These are phyloP conservation scores for Metschnikowia gruessii DNA, from an alignment of 805 yeast genomes.

Conservation along the genomic window DNA sequence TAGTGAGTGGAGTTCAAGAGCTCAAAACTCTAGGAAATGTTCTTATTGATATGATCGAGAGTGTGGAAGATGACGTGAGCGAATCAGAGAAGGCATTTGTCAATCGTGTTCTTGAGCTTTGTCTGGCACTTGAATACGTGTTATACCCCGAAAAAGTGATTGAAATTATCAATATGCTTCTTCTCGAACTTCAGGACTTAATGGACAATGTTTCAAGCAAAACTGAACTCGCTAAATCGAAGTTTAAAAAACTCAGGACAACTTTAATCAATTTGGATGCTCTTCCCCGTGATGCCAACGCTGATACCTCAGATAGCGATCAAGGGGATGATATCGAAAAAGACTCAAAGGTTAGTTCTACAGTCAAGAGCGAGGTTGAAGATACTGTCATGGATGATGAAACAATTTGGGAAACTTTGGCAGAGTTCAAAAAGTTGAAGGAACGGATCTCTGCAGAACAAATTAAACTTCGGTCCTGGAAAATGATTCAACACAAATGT, in stretches of 20 bases:
- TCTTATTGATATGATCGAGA: conserved; percentile 58
- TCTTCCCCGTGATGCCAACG: conserved; percentile 22
- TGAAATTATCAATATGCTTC: conserved; percentile 41
- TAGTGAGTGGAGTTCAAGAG: conserved; percentile 23
- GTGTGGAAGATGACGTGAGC: conserved; percentile 48
- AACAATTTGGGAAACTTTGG: conserved; percentile 6
- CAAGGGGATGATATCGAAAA: background rate
- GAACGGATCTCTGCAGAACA: conserved; percentile 27
- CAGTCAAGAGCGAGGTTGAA: background rate
- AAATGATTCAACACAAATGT: conserved; percentile 68
- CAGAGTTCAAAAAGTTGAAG: conserved; percentile 14
- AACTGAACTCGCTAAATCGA: conserved; percentile 1
- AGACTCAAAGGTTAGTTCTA: background rate
- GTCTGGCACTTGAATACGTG: conserved; percentile 62
- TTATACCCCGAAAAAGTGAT: conserved; percentile 53
- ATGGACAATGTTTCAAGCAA: conserved; percentile 1
- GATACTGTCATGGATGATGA: background rate
- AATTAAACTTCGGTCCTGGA: conserved; percentile 45
- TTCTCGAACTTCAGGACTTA: conserved; percentile 6
- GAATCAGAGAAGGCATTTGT: conserved; percentile 49
- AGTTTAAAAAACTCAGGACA: background rate
- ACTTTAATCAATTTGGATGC: conserved; percentile 14
- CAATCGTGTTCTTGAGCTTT: conserved; percentile 52
- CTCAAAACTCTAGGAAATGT: conserved; percentile 60
- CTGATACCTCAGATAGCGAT: conserved; percentile 6